A percentile compares a stretch with the other conserved stretches of the same genome.
Evolutionary conservation across 495 filamentous ascomycete species (phyloP).

Genomic region (Usnea hakonensis): DNA sequence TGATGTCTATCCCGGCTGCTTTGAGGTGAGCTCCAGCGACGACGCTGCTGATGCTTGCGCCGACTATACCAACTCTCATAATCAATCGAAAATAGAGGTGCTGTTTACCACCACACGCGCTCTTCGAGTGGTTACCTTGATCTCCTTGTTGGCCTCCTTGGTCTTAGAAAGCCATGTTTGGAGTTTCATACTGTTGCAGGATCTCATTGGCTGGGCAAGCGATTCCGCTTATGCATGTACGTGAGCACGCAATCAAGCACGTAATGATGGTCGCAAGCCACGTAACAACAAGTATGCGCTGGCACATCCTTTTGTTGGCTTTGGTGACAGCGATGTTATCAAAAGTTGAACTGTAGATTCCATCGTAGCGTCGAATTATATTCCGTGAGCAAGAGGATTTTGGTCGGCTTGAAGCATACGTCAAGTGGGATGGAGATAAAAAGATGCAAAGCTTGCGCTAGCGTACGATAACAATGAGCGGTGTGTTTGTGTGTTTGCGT

Average conservation of each 20-base stretch:
- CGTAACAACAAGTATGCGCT: background rate
- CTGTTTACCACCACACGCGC: background rate
- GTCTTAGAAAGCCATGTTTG: background rate
- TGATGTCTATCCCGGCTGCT: conserved; percentile 50
- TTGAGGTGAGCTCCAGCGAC: conserved; percentile 55
- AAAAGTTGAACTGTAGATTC: background rate
- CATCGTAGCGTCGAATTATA: background rate
- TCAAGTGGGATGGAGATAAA: background rate
- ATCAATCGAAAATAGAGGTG: conserved; percentile 10
- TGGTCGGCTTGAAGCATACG: background rate
- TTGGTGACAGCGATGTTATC: background rate
- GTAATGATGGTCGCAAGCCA: background rate
- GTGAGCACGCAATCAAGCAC: conserved; percentile 1
- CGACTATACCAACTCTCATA: conserved; percentile 55
- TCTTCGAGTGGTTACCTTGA: background rate
- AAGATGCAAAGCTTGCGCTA: background rate
- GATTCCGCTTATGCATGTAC: background rate
- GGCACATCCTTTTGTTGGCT: background rate
- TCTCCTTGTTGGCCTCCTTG: no score
- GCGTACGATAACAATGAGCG: no score
- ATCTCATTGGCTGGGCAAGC: background rate
- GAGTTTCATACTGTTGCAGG: no score
- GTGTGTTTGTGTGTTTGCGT: no score
- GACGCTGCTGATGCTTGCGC: conserved; percentile 63
- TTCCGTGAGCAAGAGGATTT: background rate